These are phyloP conservation scores for Xylaria sp. DNA, from an alignment of 2,329 filamentous ascomycete genomes.

Conservation along the genomic window DNA sequence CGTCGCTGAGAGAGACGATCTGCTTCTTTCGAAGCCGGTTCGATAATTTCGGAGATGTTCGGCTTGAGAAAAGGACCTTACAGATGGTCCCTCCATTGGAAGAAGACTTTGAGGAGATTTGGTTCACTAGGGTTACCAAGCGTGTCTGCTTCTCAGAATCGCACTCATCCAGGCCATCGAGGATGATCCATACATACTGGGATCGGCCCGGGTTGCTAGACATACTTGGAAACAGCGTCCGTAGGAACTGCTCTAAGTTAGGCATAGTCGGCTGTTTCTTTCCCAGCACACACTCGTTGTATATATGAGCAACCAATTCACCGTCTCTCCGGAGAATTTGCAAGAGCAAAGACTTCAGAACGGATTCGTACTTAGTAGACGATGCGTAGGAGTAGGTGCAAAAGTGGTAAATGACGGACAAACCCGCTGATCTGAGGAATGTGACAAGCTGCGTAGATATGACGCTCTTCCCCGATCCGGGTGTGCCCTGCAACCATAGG, in stretches of 20 bases:
- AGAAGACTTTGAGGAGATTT: background rate
- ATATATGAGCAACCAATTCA: no score
- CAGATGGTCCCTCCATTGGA: conserved; percentile 10
- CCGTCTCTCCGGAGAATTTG: no score
- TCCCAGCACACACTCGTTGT: no score
- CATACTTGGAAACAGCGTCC: conserved; percentile 12
- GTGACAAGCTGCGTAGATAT: conserved; percentile 34
- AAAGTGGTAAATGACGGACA: conserved; percentile 38
- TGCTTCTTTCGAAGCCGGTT: conserved; percentile 22
- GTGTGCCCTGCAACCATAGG: conserved; percentile 39
- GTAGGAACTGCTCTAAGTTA: conserved; percentile 31
- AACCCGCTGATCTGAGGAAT: conserved; percentile 29
- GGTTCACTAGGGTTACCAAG: conserved; percentile 1
- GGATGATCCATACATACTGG: conserved; percentile 31
- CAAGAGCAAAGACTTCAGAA: no score
- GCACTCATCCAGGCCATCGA: conserved; percentile 36
- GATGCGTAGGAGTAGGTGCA: conserved; percentile 37
- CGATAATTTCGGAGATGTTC: conserved; percentile 18
- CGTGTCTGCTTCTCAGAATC: conserved; percentile 19
- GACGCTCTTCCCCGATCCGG: conserved; percentile 43
- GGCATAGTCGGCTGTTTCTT: conserved; percentile 4
- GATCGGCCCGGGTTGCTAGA: conserved; percentile 7
- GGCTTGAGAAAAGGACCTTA: conserved; percentile 36
- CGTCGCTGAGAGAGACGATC: conserved; percentile 31
- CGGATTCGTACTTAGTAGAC: conserved; percentile 37